Conservation (phyloP, 495 filamentous ascomycete genomes). For the Pseudomonodictys pantanalensis region DNA sequence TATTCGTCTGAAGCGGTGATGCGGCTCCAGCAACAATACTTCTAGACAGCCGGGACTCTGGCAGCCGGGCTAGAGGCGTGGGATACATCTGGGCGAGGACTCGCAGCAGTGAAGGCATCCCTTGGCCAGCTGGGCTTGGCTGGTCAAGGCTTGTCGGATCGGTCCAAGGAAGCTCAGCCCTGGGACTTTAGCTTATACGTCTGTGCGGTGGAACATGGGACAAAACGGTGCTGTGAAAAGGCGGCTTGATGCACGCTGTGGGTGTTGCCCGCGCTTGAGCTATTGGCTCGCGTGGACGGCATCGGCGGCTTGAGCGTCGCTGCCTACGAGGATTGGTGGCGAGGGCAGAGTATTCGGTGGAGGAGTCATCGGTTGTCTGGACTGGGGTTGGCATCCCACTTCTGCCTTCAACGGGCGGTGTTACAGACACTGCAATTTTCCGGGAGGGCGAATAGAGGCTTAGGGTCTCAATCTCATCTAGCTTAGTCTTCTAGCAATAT, state of each 20-base stretch:
- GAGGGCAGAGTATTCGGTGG: slow-evolving; percentile 27
- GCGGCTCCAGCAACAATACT: not conserved
- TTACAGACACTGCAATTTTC: slow-evolving; percentile 19
- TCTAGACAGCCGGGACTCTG: slow-evolving; percentile 21
- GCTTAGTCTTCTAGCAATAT: too few relatives aligned
- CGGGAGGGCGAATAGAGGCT: slow-evolving; percentile 30
- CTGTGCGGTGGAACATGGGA: slow-evolving; percentile 27
- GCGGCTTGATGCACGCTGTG: slow-evolving; percentile 35
- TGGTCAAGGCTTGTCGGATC: slow-evolving; percentile 16
- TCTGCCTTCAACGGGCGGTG: slow-evolving; percentile 32
- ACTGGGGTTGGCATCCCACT: slow-evolving; percentile 12
- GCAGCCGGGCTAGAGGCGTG: slow-evolving; percentile 30
- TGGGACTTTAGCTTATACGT: slow-evolving; percentile 31
- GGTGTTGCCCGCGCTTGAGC: slow-evolving; percentile 19
- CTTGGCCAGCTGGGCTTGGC: slow-evolving; percentile 30
- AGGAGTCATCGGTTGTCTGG: slow-evolving; percentile 27
- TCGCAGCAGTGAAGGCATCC: slow-evolving; percentile 30
- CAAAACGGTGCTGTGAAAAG: slow-evolving; percentile 23
- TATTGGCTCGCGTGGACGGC: slow-evolving; percentile 22
- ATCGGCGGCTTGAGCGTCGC: slow-evolving; percentile 32
- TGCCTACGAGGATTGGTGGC: slow-evolving; percentile 21
- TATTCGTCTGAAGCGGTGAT: slow-evolving; percentile 33
- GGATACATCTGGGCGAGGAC: slow-evolving; percentile 29
- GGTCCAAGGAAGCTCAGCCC: slow-evolving; percentile 29
- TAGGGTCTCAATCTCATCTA: too few relatives aligned